These are phyloP conservation scores for Plasmodium gaboni DNA, from an alignment of 169 alveolate species.

Conservation along the genomic window DNA sequence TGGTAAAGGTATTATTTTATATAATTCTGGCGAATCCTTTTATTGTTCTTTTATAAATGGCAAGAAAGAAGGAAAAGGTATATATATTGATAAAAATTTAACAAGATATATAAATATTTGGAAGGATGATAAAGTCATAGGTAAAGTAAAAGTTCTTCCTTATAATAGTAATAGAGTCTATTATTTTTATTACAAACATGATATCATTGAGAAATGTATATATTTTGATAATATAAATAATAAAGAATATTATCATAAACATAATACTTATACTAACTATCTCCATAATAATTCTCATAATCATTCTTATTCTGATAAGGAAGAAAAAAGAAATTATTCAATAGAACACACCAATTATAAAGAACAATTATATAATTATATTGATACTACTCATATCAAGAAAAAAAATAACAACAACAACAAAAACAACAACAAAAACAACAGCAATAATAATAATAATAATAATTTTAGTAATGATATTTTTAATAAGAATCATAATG, in stretches of 20 bases:
- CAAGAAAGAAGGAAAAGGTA: conserved; percentile 47
- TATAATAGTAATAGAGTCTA: conserved; percentile 18
- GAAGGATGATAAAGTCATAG: conserved; percentile 9
- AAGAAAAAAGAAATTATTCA: too few relatives aligned
- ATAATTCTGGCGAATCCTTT: conserved; percentile 45
- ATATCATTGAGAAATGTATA: conserved; percentile 6
- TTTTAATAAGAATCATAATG: too few relatives aligned
- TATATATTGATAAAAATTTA: conserved; percentile 28
- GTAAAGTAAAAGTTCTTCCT: conserved; percentile 15
- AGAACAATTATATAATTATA: too few relatives aligned
- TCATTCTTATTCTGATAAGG: too few relatives aligned
- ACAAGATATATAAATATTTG: conserved; percentile 42
- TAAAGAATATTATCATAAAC: not conserved
- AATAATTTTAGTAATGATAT: too few relatives aligned
- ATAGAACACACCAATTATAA: too few relatives aligned
- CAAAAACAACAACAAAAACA: too few relatives aligned
- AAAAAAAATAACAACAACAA: too few relatives aligned
- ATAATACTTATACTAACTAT: not conserved
- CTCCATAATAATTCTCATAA: too few relatives aligned
- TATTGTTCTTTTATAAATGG: conserved; percentile 40
- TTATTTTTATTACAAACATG: conserved; percentile 23
- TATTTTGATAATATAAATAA: not conserved
- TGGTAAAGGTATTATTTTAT: conserved; percentile 46
- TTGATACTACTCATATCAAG: too few relatives aligned
- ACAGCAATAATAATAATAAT: too few relatives aligned